Conservation (phyloP, 495 filamentous ascomycete species). For the Aspergillus indologenus region DNA sequence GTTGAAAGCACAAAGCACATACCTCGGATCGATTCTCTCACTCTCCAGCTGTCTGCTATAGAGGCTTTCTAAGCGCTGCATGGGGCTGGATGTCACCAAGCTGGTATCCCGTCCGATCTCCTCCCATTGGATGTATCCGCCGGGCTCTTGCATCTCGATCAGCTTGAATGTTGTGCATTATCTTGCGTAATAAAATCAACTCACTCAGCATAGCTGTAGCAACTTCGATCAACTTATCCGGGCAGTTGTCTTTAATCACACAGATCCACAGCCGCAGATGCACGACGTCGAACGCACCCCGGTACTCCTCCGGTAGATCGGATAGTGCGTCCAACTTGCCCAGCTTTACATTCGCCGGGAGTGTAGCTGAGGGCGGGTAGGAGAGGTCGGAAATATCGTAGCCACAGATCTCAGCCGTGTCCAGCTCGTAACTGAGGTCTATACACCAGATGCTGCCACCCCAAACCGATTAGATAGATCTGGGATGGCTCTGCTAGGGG, state of each 20-base stretch:
- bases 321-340: neutral
- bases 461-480: too few relatives aligned
- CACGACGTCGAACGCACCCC: slow-evolving; percentile 3
- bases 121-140: slow-evolving; percentile 7
- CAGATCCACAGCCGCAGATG: slow-evolving; percentile 4
- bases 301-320: neutral
- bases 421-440: too few relatives aligned
- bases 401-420: neutral
- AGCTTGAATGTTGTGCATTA: neutral
- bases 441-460: too few relatives aligned
- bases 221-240: neutral
- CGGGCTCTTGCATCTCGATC: neutral
- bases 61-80: too few relatives aligned
- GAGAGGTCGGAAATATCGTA: slow-evolving; percentile 7
- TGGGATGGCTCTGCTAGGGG: too few relatives aligned
- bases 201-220: neutral
- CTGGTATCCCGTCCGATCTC: neutral
- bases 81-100: too few relatives aligned
- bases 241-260: neutral
- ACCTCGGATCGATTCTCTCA: too few relatives aligned
- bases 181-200: too few relatives aligned
- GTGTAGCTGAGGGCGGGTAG: neutral
- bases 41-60: too few relatives aligned
- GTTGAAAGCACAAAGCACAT: too few relatives aligned
- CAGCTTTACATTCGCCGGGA: neutral